Evolutionary conservation across 306 rosid species (phyloP).

Genomic region (Trifolium fragiferum): DNA sequence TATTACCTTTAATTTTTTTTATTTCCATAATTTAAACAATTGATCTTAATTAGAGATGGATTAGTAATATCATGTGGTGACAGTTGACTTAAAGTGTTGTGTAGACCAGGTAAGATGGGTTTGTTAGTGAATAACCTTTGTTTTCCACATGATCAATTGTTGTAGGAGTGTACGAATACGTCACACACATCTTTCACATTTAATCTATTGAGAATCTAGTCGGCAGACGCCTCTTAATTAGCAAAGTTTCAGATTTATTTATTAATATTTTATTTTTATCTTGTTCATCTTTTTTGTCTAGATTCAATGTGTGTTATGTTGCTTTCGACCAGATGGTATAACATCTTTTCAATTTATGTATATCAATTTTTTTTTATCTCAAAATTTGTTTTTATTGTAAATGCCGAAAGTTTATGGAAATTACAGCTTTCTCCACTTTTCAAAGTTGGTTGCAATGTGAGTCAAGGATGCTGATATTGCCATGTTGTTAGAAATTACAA

Average conservation of each 20-base stretch:
- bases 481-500: background rate
- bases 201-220: background rate
- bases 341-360: background rate
- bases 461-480: background rate
- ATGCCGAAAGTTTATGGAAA: background rate
- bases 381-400: background rate
- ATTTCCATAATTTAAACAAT: background rate
- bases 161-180: background rate
- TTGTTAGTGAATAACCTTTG: background rate
- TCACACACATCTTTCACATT: constrained; percentile 8
- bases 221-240: background rate
- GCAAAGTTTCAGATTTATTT: background rate
- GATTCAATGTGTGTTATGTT: constrained; percentile 24
- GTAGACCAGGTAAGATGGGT: constrained; percentile 15
- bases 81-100: background rate
- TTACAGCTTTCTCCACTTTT: background rate
- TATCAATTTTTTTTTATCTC: background rate
- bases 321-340: constrained; percentile 15
- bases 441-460: background rate
- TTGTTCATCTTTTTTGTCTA: constrained; percentile 6
- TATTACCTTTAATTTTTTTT: background rate
- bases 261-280: background rate
- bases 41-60: background rate
- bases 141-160: constrained; percentile 6
- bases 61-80: background rate